Base-by-base conservation (phyloP, 2,329 filamentous ascomycete species). In the Uncinocarpus reesii region DNA sequence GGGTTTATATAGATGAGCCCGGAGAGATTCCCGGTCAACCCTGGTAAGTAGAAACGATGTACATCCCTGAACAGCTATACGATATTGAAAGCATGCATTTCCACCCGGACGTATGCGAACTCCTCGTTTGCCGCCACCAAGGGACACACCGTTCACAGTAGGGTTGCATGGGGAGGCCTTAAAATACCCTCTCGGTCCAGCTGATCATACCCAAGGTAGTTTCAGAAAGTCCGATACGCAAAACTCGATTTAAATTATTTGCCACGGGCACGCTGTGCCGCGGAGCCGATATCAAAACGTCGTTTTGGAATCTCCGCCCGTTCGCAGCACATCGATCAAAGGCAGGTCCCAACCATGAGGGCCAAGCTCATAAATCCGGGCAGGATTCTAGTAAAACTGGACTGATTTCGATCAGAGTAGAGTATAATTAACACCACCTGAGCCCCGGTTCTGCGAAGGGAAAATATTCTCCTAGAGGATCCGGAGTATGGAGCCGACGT, bases 1-100 rank as follows among this genome's bases (percentile, higher is more conserved):
- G 29, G 46, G 46, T 52, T 52, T 52, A 52, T 52, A 52, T 52
- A 52, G 34, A 35, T 42, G 26, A 23, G 21, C 29, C 28, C 41
- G 31, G n/a, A 42, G 38, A 43, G 10, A 15, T 2, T 11, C 46
- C 16, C n/a, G 15, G 15, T 24, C 26, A 16, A 34, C 11, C 38
- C 29, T 42, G 13, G 38, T 20, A 42, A 43, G 31, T 7, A 37
- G 38, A 37, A 36, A 48, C 13, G 46, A 38, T 38, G 4, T 37
- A 42, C 18, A 43, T 48, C 40, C 46, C 45, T 40, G 46, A 31
- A 21, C 8, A 18, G 23, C 15, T 20, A 48, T 48, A 48, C 40
- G 46, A 48, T 48, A n/a, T 37, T 7, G 32, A 41, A 47, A 29
- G 20, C 46, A 48, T 43, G 46, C 40, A 48, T 38, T 36, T 31